These are phyloP conservation scores for Nitzschia sp. DNA, from an alignment of 108 stramenopile genomes.

Conservation along the genomic window DNA sequence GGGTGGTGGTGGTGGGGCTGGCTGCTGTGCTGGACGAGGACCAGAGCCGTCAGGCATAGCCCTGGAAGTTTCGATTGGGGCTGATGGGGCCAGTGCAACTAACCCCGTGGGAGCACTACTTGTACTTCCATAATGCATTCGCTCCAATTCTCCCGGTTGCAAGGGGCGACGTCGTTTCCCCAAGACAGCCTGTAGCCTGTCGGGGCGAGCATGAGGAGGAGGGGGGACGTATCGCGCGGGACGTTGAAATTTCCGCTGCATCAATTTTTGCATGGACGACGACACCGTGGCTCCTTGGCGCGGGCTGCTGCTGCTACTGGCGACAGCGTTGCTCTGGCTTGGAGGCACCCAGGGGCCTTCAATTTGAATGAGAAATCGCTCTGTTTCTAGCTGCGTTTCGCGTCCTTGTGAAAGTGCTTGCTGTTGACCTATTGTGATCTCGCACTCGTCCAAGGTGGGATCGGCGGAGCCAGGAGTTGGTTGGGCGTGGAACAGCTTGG, in stretches of 20 bases:
- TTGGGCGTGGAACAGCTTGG: constrained; percentile 53
- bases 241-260: constrained; percentile 59
- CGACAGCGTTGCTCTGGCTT: background rate
- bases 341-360: constrained; percentile 48
- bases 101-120: too few relatives aligned
- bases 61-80: background rate
- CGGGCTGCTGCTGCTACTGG: too few relatives aligned
- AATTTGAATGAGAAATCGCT: constrained; percentile 41
- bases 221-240: constrained; percentile 46
- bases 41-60: background rate
- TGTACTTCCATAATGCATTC: constrained; percentile 40
- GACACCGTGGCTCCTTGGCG: constrained; percentile 4
- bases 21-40: background rate
- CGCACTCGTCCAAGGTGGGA: constrained; percentile 47
- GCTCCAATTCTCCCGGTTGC: constrained; percentile 49
- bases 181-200: constrained; percentile 10
- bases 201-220: constrained; percentile 25
- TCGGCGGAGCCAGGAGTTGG: constrained; percentile 42
- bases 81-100: background rate
- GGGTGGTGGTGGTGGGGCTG: background rate
- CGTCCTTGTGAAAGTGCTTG: constrained; percentile 4
- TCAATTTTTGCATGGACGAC: constrained; percentile 61
- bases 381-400: constrained; percentile 47
- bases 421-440: constrained; percentile 22
- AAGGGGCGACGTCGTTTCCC: constrained; percentile 37